Evolutionary conservation across 2,329 filamentous ascomycete genomes (phyloP).

Genomic region (Epichloe baconii): DNA sequence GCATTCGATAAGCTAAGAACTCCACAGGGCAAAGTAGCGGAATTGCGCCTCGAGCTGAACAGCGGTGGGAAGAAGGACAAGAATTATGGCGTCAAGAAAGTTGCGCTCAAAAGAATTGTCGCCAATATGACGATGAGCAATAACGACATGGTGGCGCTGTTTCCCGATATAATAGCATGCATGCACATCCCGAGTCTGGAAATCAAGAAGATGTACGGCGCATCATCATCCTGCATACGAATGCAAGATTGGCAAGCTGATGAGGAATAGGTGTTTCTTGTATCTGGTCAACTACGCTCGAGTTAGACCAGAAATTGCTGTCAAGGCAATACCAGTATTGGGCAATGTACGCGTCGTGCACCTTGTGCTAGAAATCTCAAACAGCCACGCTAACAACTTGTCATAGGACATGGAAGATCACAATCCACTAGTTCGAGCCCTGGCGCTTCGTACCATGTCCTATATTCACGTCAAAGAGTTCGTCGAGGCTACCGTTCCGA

Average conservation of each 20-base stretch:
- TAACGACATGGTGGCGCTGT: conserved; percentile 97
- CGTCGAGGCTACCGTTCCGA: conserved; percentile 76
- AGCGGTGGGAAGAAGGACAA: conserved; percentile 96
- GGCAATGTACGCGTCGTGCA: conserved; percentile 46
- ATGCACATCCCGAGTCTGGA: conserved; percentile 92
- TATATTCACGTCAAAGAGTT: conserved; percentile 96
- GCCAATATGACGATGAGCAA: conserved; percentile 99
- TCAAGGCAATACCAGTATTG: conserved; percentile 83
- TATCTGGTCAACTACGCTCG: conserved; percentile 96
- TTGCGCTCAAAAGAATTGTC: conserved; percentile 98
- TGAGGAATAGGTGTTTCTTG: conserved; percentile 68
- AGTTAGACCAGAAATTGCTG: conserved; percentile 82
- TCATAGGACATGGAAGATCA: conserved; percentile 78
- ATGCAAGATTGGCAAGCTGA: neutral
- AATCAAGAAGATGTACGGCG: conserved; percentile 91
- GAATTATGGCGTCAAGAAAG: conserved; percentile 89
- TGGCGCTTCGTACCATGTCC: conserved; percentile 88
- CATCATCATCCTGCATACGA: neutral
- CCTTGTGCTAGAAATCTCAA: neutral
- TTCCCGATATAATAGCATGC: conserved; percentile 87
- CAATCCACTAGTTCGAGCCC: conserved; percentile 82
- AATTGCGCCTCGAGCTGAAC: conserved; percentile 88
- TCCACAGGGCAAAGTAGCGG: conserved; percentile 92
- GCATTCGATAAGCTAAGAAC: conserved; percentile 37
- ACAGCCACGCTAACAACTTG: neutral